phyloP scores from a whole-genome alignment of 208 protist species.

The Angomonas deanei region DNA sequence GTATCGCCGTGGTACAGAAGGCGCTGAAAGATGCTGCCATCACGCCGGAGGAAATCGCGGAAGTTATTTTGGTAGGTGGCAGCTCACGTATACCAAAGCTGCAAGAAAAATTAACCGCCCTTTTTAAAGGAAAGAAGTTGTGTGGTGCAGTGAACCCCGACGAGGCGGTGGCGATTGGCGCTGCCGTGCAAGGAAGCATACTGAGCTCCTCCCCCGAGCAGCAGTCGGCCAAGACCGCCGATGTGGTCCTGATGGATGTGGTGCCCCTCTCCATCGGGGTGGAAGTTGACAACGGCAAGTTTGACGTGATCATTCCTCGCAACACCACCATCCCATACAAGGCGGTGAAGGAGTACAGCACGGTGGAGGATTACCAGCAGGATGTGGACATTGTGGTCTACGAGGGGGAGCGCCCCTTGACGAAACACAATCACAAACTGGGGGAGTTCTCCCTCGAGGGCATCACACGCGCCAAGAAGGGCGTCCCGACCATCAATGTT shows the following conservation, averaged over 20 bases:
- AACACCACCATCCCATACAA: constrained; percentile 88
- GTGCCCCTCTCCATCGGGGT: constrained; percentile 96
- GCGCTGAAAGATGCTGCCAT: constrained; percentile 89
- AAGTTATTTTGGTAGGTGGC: constrained; percentile 94
- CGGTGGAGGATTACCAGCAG: constrained; percentile 96
- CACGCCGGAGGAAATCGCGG: constrained; percentile 69
- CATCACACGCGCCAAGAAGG: constrained; percentile 95
- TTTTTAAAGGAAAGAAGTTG: constrained; percentile 72
- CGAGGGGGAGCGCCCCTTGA: constrained; percentile 98
- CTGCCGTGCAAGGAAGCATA: constrained; percentile 98
- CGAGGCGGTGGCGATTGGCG: constrained; percentile 99
- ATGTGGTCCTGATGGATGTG: constrained; percentile 95
- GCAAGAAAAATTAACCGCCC: constrained; percentile 66
- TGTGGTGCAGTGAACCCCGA: constrained; percentile 94
- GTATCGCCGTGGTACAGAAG: constrained; percentile 71
- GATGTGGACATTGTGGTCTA: constrained; percentile 99
- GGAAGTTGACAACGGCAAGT: constrained; percentile 93
- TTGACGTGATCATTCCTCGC: constrained; percentile 85
- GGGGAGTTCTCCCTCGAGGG: constrained; percentile 90
- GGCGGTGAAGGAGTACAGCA: constrained; percentile 95
- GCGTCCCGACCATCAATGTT: constrained; percentile 98
- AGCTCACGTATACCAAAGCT: constrained; percentile 97
- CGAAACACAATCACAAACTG: constrained; percentile 98
- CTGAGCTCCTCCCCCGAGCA: constrained; percentile 72
- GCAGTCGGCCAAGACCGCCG: constrained; percentile 70